Evolutionary conservation across 169 alveolate genomes (phyloP), one percentile per base, ranked within the genome.

Genomic region (Cryptosporidium tyzzeri): DNA sequence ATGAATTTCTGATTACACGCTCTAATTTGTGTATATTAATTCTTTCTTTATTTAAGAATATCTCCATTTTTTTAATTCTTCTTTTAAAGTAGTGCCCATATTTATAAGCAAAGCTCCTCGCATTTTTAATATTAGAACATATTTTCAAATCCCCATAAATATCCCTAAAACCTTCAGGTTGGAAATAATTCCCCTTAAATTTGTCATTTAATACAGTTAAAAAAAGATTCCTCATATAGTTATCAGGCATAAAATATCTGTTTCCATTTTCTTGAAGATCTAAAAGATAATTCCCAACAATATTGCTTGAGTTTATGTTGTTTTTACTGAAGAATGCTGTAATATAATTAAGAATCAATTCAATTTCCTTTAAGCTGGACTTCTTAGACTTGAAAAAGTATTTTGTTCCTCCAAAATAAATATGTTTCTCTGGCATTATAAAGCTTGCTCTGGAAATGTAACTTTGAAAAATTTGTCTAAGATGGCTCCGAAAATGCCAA

Each of bases 201-300:
- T 58, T 44, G 39, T 53, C 68, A 59, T 73, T 55, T n/a, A 73
- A 53, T n/a, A 73, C 70, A 16, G 71, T 73, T 26, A 73, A 59
- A 73, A 73, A 73, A 9, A 59, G 23, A n/a, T 73, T 44, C 26
- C 14, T 73, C 70, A 73, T 73, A 21, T 37, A 53, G 33, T 73
- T 73, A 18, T 73, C 71, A 1, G 86, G 86, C 86, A 73, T 53
- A 41, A 73, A 73, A 41, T 55, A 59, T 8, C 14, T 53, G 68
- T 73, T 73, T 7, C 86, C 86, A 33, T 73, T 37, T 21, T 1
- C 26, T 26, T 73, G 44, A 7, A 73, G 51, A 18, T 58, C 71
- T 18, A 73, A 0, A 8, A 73, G 50, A 73, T 73, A 73, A n/a
- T 73, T 41, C 18, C 0, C 18, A 21, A 73, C 29, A n/a, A 58